Evolutionary conservation across 371 early-diverging fungal genomes (phyloP), one percentile per base, ranked within the genome.

Genomic region (Entomophthora muscae): DNA sequence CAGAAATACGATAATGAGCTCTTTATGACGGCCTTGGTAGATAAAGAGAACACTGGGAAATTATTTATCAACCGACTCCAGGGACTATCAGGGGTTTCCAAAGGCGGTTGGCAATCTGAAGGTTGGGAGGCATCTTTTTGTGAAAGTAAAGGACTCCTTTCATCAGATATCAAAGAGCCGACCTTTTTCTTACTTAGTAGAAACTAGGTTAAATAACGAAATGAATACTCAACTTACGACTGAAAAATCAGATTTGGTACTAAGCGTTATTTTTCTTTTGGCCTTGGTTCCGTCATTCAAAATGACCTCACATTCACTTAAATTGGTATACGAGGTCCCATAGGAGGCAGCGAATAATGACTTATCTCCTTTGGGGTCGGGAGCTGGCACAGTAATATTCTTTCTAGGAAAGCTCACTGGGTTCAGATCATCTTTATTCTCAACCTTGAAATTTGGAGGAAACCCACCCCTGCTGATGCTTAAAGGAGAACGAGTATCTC

Each of bases 1-100:
- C 80, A 10, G 32, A 80, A 74, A 66, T 82, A 85, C 24, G 83
- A 82, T 33, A 85, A 66, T 22, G 80, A 76, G 31, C 81, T 79
- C 65, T 85, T 85, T 17, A 85, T 66, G 0, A 62, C 53, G 5
- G 42, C 42, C 42, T 42, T 42, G 42, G 42, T 42, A 17, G 42
- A 17, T 17, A 42, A 42, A 42, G 42, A 10, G 10, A 42, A 42
- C 5, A 5, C 17, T 5, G 42, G 42, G 42, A 42, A 17, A 5
- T 42, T 42, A 17, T 17, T 5, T 17, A 42, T 10, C 42, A 5
- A 5, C 42, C 42, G 42, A 5, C 42, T n/a, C n/a, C n/a, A n/a
- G n/a, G 42, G 17, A 42, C 42, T 17, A 17, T 10, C 17, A 17
- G 42, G 42, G 17, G 42, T 17, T n/a, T 42, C 42, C 42, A 17